Conservation (phyloP, 352 stramenopile species). For the Globisporangium uncinulatum region DNA sequence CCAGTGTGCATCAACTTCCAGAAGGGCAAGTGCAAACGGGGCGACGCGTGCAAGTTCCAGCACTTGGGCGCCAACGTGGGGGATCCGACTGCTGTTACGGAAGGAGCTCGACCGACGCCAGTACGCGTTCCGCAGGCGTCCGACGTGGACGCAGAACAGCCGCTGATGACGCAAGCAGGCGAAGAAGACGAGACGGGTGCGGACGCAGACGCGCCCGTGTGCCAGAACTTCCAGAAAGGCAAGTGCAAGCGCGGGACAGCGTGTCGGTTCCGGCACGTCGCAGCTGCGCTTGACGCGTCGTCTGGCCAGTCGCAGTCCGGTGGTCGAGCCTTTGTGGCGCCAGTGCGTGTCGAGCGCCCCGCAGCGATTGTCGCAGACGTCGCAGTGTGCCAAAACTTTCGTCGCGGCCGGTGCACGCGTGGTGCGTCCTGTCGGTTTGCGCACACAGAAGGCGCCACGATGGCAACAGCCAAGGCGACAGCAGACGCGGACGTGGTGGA, state of each 20-base stretch:
- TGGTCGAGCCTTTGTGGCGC: conserved; percentile 11
- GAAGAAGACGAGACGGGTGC: conserved; percentile 24
- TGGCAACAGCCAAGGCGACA: conserved; percentile 3
- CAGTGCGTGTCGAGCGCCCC: conserved; percentile 29
- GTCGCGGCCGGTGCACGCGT: conserved; percentile 32
- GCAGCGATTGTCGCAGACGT: conserved; percentile 38
- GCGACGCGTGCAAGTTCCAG: conserved; percentile 46
- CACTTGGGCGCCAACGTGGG: conserved; percentile 27
- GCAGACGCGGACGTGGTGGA: conserved; percentile 25
- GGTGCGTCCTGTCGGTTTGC: conserved; percentile 53
- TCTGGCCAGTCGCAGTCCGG: background rate
- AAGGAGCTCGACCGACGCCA: conserved; percentile 1
- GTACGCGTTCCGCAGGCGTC: conserved; percentile 9
- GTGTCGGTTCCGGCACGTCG: conserved; percentile 59
- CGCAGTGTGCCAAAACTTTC: conserved; percentile 49
- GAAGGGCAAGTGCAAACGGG: conserved; percentile 70
- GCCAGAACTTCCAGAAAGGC: conserved; percentile 61
- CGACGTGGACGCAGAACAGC: background rate
- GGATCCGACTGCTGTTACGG: conserved; percentile 1
- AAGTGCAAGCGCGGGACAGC: conserved; percentile 59
- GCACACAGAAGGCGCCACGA: conserved; percentile 22
- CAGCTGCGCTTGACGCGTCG: conserved; percentile 10
- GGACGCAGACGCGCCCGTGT: conserved; percentile 42
- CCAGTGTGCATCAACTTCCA: conserved; percentile 66
- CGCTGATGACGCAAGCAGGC: conserved; percentile 8